Base-by-base conservation (phyloP, 768 basidiomycete species). In the Multifurca ochricompacta region DNA sequence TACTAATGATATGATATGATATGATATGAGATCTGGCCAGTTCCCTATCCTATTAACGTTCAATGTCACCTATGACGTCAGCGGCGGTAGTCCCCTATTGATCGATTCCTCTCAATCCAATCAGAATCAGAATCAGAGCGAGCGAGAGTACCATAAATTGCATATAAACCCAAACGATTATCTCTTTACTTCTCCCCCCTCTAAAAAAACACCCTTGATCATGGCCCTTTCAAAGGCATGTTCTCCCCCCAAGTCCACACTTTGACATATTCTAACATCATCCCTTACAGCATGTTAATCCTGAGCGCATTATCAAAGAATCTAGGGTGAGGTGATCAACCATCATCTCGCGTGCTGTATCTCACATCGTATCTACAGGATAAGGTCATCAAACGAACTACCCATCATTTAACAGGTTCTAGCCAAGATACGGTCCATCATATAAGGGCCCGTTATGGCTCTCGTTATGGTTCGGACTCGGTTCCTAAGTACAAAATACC, bases 401-500 rank as follows among this genome's bases (percentile, higher is more conserved):
- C 60, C 43, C 71, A 67, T 52, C 56, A 62, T 36, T 63, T 76
- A n/a, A 73, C 70, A 39, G 63, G 67, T 13, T 65, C 65, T 3
- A 51, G 70, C 2, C 62, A 72, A 6, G 64, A 70, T 34, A 55
- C 67, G 1, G 40, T 74, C 9, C 53, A 63, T 0, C 76, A 78
- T 53, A 66, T 78, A 0, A n/a, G 14, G 19, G 23, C 46, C 7
- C 53, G 46, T 35, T 86, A 85, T 56, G 81, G 78, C 21, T 78
- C 76, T 18, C 79, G 82, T 40, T 87, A 87, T 64, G 77, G 77
- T 14, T 82, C 83, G n/a, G 66, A 63, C n/a, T 74, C 83, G 18
- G 69, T 89, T 48, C 86, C 87, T 14, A 90, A 87, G 66, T 89
- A 77, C 67, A 73, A 72, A 52, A 64, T 90, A 8, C 77, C 85